Evolutionary conservation across 768 basidiomycete species (phyloP), one percentile per base, ranked within the genome.

Genomic region (Lactarius sp.): DNA sequence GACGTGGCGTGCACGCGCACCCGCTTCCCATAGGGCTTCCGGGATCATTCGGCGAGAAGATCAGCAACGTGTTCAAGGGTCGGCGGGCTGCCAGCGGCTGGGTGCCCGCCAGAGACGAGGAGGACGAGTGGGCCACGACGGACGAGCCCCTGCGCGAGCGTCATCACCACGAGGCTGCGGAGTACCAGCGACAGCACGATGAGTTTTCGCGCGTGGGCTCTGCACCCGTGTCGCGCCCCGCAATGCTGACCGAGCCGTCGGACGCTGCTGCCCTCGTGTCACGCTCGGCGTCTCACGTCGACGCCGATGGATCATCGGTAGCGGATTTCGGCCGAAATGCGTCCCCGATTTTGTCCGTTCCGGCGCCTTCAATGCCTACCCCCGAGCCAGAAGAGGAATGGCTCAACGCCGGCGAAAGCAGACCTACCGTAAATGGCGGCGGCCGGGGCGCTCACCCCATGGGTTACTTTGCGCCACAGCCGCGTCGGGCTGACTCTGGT

Each of bases 21-120:
- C 54, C 62, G 42, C 37, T 68, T n/a, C 67, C 67, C 37, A 66
- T 68, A 14, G 67, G 67, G 12, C 51, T 68, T 31, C 67, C 59
- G 5, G 59, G 66, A 4, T 67, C 68, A 1, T 27, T 68, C 49
- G 36, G 54, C 37, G 68, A 67, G 60, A 68, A 60, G 37, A 50
- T 68, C 20, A 31, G 68, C 51, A 60, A 44, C 56, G 33, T 68
- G 52, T 68, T 68, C 59, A 59, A 60, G 16, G 66, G 68, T 31
- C 66, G 59, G 1, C 67, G 65, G 44, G 31, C 31, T 0, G 65
- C 55, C 27, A 34, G 22, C 20, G 68, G 68, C 34, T 68, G 68
- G 68, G 41, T 52, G 12, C 68, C 60, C 56, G 68, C 68, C 36
- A 33, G 36, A 18, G 61, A 55, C 37, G 59, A 47, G 1, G 52